Conservation (phyloP, 1,139 yeast genomes). For the Pichia cactophila region DNA sequence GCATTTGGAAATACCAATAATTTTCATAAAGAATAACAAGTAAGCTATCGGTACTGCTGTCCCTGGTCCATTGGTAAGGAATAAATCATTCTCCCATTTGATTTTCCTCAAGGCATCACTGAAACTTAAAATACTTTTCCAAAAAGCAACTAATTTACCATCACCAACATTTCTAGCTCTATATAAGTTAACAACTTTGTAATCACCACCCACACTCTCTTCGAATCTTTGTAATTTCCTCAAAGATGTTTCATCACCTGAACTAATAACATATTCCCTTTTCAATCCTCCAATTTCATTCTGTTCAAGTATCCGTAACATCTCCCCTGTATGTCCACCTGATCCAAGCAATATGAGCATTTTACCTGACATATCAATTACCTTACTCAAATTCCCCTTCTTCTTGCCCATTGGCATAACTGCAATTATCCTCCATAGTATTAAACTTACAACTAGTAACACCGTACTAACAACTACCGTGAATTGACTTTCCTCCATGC, state of each 20-base stretch:
- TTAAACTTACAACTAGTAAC: background rate
- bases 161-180: conserved; percentile 81
- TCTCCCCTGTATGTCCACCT: conserved; percentile 96
- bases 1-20: conserved; percentile 45
- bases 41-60: conserved; percentile 76
- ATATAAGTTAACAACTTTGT: conserved; percentile 37
- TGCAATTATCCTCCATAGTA: conserved; percentile 12
- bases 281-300: conserved; percentile 23
- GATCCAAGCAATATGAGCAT: conserved; percentile 64
- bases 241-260: conserved; percentile 56
- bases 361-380: background rate
- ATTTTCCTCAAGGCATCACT: conserved; percentile 7
- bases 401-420: background rate
- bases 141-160: conserved; percentile 41
- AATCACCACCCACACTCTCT: conserved; percentile 3
- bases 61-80: conserved; percentile 90
- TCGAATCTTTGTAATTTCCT: conserved; percentile 43
- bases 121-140: conserved; percentile 43
- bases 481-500: conserved; percentile 10
- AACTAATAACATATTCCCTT: conserved; percentile 41
- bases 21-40: conserved; percentile 46
- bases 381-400: background rate
- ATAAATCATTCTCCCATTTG: conserved; percentile 37
- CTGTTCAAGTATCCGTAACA: conserved; percentile 58
- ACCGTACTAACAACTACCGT: conserved; percentile 4